phyloP scores from a whole-genome alignment of 1,284 basidiomycete genomes.

The Mycosarcoma mackinlayi region DNA sequence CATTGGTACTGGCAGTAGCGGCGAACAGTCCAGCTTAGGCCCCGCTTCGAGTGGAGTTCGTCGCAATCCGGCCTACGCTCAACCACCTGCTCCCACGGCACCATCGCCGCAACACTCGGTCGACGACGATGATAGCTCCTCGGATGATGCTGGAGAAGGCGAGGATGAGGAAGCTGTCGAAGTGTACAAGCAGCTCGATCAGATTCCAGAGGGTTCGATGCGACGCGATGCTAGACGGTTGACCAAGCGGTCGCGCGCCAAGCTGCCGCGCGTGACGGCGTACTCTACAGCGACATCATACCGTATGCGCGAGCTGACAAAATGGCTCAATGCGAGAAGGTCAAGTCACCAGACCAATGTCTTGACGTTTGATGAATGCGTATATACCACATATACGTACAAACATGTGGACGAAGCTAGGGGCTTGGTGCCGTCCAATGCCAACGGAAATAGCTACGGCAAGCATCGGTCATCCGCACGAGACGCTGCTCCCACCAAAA shows the following conservation, averaged over 20 bases:
- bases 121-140: constrained; percentile 45
- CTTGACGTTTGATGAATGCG: constrained; percentile 66
- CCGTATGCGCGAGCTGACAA: constrained; percentile 83
- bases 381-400: constrained; percentile 68
- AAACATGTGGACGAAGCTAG: constrained; percentile 62
- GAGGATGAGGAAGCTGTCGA: constrained; percentile 55
- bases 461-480: constrained; percentile 16
- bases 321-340: constrained; percentile 85
- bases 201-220: constrained; percentile 91
- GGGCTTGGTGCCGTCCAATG: constrained; percentile 26
- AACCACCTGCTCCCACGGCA: constrained; percentile 19
- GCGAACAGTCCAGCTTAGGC: not conserved
- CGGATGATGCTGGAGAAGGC: constrained; percentile 47
- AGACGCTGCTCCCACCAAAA: constrained; percentile 22
- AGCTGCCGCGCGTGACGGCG: constrained; percentile 90
- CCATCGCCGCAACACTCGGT: constrained; percentile 31
- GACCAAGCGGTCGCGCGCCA: constrained; percentile 93
- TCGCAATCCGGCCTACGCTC: constrained; percentile 23
- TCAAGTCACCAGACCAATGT: constrained; percentile 79
- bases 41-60: constrained; percentile 12
- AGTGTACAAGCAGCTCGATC: constrained; percentile 58
- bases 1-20: constrained; percentile 7
- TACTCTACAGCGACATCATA: constrained; percentile 96
- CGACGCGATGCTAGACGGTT: constrained; percentile 86
- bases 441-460: constrained; percentile 15